Evolutionary conservation across 129 eudicot species (phyloP), one percentile per base, ranked within the genome.

Genomic region (Helianthus annuus): DNA sequence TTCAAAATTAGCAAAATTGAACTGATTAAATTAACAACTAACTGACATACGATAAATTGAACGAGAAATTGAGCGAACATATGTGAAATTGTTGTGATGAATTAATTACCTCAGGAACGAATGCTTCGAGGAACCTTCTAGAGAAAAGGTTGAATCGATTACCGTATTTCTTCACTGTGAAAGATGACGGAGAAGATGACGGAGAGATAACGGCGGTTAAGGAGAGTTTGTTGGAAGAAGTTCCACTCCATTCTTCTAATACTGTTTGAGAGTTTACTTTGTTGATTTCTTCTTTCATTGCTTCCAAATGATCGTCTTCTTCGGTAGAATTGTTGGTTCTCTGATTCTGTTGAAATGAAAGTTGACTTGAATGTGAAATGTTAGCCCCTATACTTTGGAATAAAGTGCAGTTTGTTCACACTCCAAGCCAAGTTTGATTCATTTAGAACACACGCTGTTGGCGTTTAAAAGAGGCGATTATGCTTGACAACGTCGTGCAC

Each of bases 81-180:
- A 0, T 4, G 78, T 48, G 64, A 12, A 44, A 22, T 19, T 27
- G 3, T 38, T 10, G 40, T 10, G 13, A 29, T 64, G 7, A 39
- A n/a, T 27, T 19, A 0, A 40, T 72, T 79, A 81, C 97, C 97
- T 92, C 97, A 48, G 97, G 97, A 46, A 92, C 97, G 66, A 92
- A 92, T 57, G 97, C 97, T 79, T 88, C 76, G 48, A 86, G 84
- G 76, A 92, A 66, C 49, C 94, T 76, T 65, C 83, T 42, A 62
- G 87, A 84, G 52, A 88, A 49, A 15, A 80, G 87, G 73, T 72
- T 83, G 72, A 92, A 89, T 29, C 86, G 88, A 68, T 65, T 80
- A 42, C 96, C 82, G 52, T 85, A 79, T 62, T 69, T 78, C 59
- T 29, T 69, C 24, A 84, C 38, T 55, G 84, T 54, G 76, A 75